Conservation (phyloP, 2,329 filamentous ascomycete genomes). For the Epichloe sylvatica region DNA sequence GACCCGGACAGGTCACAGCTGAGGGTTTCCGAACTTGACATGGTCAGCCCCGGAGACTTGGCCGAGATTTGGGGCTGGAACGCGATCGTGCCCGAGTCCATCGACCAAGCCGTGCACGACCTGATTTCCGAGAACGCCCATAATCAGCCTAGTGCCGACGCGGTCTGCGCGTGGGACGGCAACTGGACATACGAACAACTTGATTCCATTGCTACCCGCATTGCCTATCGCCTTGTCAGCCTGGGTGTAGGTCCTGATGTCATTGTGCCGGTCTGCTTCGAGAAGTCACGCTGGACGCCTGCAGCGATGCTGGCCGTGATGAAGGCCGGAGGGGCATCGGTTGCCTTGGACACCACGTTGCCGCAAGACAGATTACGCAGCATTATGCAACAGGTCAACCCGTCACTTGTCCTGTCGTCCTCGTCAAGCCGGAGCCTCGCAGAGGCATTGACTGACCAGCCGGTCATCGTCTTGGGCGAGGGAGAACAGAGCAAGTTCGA, state of each 20-base stretch:
- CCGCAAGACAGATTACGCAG: constrained; percentile 8
- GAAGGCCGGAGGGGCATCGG: constrained; percentile 16
- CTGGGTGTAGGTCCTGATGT: constrained; percentile 10
- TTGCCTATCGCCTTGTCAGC: constrained; percentile 6
- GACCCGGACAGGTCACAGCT: background rate
- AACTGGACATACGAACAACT: constrained; percentile 12
- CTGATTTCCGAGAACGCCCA: constrained; percentile 8
- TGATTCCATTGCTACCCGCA: constrained; percentile 2
- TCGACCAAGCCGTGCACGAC: constrained; percentile 10
- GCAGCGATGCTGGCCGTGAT: constrained; percentile 14
- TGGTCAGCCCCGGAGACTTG: constrained; percentile 1
- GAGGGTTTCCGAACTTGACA: background rate
- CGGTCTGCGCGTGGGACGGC: constrained; percentile 15
- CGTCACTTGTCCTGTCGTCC: constrained; percentile 1
- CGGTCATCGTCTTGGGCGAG: background rate
- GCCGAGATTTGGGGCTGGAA: constrained; percentile 10
- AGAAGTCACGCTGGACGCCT: constrained; percentile 12
- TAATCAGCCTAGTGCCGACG: constrained; percentile 5
- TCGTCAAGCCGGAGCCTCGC: background rate
- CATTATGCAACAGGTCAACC: constrained; percentile 5
- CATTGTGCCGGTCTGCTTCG: constrained; percentile 10
- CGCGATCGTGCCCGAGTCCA: constrained; percentile 1
- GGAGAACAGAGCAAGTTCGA: background rate
- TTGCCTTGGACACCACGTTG: constrained; percentile 13
- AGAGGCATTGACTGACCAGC: background rate